Base-by-base conservation (phyloP, 352 stramenopile genomes). In the Lagenidium giganteum region DNA sequence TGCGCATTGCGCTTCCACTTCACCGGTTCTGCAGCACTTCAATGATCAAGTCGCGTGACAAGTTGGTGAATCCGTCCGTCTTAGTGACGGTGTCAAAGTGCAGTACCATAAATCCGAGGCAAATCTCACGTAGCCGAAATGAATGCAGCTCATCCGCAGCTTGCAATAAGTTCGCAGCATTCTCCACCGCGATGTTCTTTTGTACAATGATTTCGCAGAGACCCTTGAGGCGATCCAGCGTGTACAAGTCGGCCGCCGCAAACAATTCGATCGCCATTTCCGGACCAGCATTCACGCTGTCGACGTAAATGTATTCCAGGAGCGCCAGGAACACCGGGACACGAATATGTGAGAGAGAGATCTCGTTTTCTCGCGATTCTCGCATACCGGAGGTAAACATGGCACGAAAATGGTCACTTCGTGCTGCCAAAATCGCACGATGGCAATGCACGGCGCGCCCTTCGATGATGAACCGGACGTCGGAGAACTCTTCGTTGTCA, bases 271-370 rank as follows among this genome's bases (percentile, higher is more conserved):
- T 77, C 22, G 93, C 93, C 68, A 97, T 87, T 47, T 98, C 88
- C 9, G 94, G 60, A 11, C 60, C 66, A 25, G 97, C 83, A 55
- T 95, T 86, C 25, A 98, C 88, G n/a, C 80, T 78, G 58, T 98
- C 95, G 13, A 95, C 95, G 64, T 98, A 98, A 56, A 98, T 84
- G 81, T 97, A 98, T 65, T 98, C 89, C 49, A 98, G 61, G 45
- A 98, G 70, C 29, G 95, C 67, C 18, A 98, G 58, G 65, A 98
- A 98, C 5, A 98, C 93, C 0, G 82, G 70, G 23, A 90, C 64
- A 18, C 87, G 84, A 38, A 95, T 96, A 49, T 96, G 87, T 36
- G 77, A 70, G 33, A 98, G 74, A 5, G 68, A 55, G 27, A 98
- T 93, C 46, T 95, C 82, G 35, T 71, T 61, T 34, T 95, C 87